Conservation (phyloP, 2,329 filamentous ascomycete genomes). For the Scedosporium minutisporum region DNA sequence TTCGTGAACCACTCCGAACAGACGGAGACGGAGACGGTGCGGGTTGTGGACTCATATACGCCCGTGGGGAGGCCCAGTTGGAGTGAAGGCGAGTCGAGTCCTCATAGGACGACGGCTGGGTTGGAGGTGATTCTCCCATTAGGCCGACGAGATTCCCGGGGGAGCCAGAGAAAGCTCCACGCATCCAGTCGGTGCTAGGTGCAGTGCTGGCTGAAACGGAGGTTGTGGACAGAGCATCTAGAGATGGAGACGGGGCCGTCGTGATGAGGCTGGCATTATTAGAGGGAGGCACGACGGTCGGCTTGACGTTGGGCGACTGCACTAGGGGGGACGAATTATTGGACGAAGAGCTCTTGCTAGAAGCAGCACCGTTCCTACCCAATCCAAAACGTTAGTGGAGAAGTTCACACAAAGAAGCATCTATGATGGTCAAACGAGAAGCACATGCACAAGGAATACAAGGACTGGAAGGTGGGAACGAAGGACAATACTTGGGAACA, state of each 20-base stretch:
- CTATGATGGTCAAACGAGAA: not conserved
- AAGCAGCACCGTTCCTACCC: conserved; percentile 20
- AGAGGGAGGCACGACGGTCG: conserved; percentile 21
- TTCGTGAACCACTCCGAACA: conserved; percentile 20
- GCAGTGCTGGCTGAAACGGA: conserved; percentile 39
- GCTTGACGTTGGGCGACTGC: conserved; percentile 36
- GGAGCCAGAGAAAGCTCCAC: conserved; percentile 36
- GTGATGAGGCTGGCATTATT: conserved; percentile 2
- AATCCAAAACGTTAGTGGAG: not conserved
- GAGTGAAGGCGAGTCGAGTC: conserved; percentile 33
- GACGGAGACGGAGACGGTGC: conserved; percentile 29
- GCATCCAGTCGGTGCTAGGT: conserved; percentile 37
- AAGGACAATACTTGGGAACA: not conserved
- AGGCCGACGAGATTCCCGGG: conserved; percentile 43
- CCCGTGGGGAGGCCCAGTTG: conserved; percentile 33
- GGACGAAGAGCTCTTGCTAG: conserved; percentile 12
- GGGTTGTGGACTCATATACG: conserved; percentile 33
- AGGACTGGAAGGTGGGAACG: not conserved
- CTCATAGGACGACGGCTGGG: conserved; percentile 42
- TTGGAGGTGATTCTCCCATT: conserved; percentile 42
- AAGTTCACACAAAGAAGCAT: not conserved
- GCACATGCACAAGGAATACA: not conserved
- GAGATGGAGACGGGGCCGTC: conserved; percentile 32
- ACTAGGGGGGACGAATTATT: not conserved
- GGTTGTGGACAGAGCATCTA: conserved; percentile 38